Evolutionary conservation across 139 green algal genomes (phyloP), one percentile per base, ranked within the genome.

Genomic region (Volvox africanus): DNA sequence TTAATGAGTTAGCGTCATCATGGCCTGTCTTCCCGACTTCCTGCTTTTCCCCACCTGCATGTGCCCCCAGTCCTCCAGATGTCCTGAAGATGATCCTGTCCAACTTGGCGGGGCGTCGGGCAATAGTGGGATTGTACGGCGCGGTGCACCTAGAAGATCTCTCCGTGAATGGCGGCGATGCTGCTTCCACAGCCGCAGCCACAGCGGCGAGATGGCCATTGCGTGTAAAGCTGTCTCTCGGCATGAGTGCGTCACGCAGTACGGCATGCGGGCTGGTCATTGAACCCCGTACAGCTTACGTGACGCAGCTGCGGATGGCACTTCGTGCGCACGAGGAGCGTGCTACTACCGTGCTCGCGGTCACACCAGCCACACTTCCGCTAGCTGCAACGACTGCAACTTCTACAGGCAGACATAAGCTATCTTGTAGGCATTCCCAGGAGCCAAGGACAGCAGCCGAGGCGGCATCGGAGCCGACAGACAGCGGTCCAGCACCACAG

Each of bases 51-150:
- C 75, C 32, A 28, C 28, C 11, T 30, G 32, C 50, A 61, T 30
- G 75, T 55, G 21, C 75, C 78, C 36, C 6, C 35, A 84, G 78
- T 30, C 37, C 78, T 32, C 36, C 36, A 24, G 36, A 84, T 1
- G 19, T 84, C 6, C 36, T 62, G 1, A 30, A 67, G 78, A 19
- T 32, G 36, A 62, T 84, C 78, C 3, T 35, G 18, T 30, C 78
- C 36, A 35, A 84, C 20, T 18, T 84, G 36, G 17, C 1, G 22
- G 36, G 5, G 21, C 82, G 82, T 2, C 61, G 21, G 12, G n/a
- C 82, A 19, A 19, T 87, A 33, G 82, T 87, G 30, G 82, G 61
- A 19, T 0, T 87, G 18, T 87, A 87, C 30, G 82, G 82, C 30
- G 82, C 82, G 1, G 61, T 61, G 24, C 62, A 36, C 78, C 78